A percentile compares a stretch with the other conserved stretches of the same genome.
Evolutionary conservation across 2,329 filamentous ascomycete species (phyloP).

Genomic region (Arthrobotrys sinensis): DNA sequence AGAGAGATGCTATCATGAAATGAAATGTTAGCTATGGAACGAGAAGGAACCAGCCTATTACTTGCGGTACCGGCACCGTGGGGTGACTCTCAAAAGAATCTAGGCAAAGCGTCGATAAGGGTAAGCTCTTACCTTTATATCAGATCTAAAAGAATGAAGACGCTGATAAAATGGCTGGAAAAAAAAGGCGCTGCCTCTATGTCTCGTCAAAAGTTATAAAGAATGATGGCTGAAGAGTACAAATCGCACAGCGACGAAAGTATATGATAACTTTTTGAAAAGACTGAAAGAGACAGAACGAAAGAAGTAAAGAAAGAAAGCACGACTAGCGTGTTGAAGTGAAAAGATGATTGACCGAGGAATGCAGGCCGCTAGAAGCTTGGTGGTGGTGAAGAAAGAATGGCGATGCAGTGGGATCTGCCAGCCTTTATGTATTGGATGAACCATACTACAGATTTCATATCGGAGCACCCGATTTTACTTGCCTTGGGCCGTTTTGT

Average conservation of each 20-base stretch:
- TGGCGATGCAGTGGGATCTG: slow-evolving; percentile 45
- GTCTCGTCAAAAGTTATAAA: slow-evolving; percentile 42
- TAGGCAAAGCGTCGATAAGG: slow-evolving; percentile 16
- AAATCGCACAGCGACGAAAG: slow-evolving; percentile 60
- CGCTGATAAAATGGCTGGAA: slow-evolving; percentile 40
- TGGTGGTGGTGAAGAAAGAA: slow-evolving; percentile 45
- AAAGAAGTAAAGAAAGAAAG: slow-evolving; percentile 47
- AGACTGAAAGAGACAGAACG: slow-evolving; percentile 32
- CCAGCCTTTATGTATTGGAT: slow-evolving; percentile 58
- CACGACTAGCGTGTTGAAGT: slow-evolving; percentile 60
- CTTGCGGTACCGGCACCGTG: slow-evolving; percentile 33
- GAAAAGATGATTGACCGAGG: slow-evolving; percentile 51
- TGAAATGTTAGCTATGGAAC: slow-evolving; percentile 16
- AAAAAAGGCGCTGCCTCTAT: slow-evolving; percentile 50
- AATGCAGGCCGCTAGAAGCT: slow-evolving; percentile 52
- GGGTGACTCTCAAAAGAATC: slow-evolving; percentile 2
- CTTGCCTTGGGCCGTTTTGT: slow-evolving; percentile 27
- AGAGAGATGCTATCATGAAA: slow-evolving; percentile 7
- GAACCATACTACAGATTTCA: slow-evolving; percentile 17
- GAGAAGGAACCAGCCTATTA: slow-evolving; percentile 36
- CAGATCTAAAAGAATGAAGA: slow-evolving; percentile 35
- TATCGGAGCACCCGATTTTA: slow-evolving; percentile 28
- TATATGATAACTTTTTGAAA: slow-evolving; percentile 29
- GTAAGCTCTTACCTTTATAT: slow-evolving; percentile 52
- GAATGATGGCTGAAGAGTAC: slow-evolving; percentile 52